A percentile compares a stretch with the other conserved stretches of the same genome.
These are phyloP conservation scores for Trichoderma citrinoviride DNA, from an alignment of 2,329 filamentous ascomycete species.

Conservation along the genomic window DNA sequence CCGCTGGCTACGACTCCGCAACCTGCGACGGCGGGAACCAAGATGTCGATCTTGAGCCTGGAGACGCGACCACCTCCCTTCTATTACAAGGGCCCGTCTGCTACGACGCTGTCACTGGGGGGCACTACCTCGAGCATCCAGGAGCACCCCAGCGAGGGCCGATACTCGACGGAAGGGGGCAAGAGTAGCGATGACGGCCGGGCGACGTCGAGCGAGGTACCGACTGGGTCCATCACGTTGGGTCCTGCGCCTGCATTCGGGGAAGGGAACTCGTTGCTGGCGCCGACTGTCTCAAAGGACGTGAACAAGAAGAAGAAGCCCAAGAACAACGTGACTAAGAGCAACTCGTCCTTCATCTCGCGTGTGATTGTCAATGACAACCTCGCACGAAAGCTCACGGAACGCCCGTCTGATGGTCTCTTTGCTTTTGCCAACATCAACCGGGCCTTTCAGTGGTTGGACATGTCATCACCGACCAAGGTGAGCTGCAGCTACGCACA, in stretches of 20 bases:
- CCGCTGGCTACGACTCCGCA: constrained; percentile 82
- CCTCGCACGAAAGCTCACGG: constrained; percentile 72
- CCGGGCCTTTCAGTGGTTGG: constrained; percentile 92
- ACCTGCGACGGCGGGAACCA: constrained; percentile 82
- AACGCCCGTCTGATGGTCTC: constrained; percentile 73
- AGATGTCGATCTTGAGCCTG: constrained; percentile 72
- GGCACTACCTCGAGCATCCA: constrained; percentile 52
- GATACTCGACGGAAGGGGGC: constrained; percentile 59
- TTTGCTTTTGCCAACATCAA: constrained; percentile 97
- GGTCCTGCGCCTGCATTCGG: constrained; percentile 70
- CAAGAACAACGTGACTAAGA: constrained; percentile 98
- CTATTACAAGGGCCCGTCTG: constrained; percentile 54
- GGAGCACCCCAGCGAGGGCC: constrained; percentile 60
- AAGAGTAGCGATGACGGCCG: constrained; percentile 56
- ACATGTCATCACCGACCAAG: constrained; percentile 74
- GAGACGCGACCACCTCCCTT: constrained; percentile 59
- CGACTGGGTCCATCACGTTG: constrained; percentile 39
- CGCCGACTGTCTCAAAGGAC: constrained; percentile 63
- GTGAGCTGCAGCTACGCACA: constrained; percentile 34
- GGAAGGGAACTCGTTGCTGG: constrained; percentile 75
- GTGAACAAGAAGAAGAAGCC: constrained; percentile 83
- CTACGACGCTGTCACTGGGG: constrained; percentile 47
- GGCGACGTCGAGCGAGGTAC: constrained; percentile 53
- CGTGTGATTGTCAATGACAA: constrained; percentile 87
- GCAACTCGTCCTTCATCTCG: constrained; percentile 98